A percentile compares a stretch with the other conserved stretches of the same genome.
phyloP scores from a whole-genome alignment of 2,329 filamentous ascomycete species.

The Hymenoscyphus infarciens region DNA sequence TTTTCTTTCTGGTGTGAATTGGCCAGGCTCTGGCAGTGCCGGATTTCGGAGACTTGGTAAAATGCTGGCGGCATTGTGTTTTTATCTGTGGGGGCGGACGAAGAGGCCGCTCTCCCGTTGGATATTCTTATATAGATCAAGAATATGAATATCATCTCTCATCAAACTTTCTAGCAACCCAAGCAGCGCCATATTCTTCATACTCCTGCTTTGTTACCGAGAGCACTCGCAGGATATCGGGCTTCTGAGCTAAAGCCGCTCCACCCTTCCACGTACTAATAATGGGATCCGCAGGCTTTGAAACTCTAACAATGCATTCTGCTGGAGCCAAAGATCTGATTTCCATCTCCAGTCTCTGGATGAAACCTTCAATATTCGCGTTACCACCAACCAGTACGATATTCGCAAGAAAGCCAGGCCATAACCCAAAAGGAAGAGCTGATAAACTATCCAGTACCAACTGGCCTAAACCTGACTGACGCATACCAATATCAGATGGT shows the following conservation, averaged over 20 bases:
- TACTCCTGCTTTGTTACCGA: conserved; percentile 88
- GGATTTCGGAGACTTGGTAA: no score
- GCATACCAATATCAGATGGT: conserved; percentile 79
- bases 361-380: conserved; percentile 73
- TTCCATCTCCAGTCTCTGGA: conserved; percentile 73
- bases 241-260: conserved; percentile 69
- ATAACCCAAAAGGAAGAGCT: conserved; percentile 73
- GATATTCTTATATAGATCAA: no score
- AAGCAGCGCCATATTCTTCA: conserved; percentile 74
- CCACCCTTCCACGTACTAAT: conserved; percentile 82
- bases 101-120: no score
- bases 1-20: no score
- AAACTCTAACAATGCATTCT: conserved; percentile 74
- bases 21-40: no score
- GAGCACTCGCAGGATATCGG: conserved; percentile 58
- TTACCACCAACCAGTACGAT: conserved; percentile 88
- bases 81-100: no score
- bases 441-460: conserved; percentile 77
- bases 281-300: conserved; percentile 67
- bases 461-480: conserved; percentile 77
- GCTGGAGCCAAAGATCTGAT: conserved; percentile 68
- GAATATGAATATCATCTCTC: conserved; percentile 29
- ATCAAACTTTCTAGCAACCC: conserved; percentile 70
- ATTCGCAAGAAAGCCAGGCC: conserved; percentile 81
- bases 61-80: no score